A percentile compares a stretch with the other conserved stretches of the same genome.
Conservation (phyloP, 306 rosid species). For the Quercus parvula region DNA sequence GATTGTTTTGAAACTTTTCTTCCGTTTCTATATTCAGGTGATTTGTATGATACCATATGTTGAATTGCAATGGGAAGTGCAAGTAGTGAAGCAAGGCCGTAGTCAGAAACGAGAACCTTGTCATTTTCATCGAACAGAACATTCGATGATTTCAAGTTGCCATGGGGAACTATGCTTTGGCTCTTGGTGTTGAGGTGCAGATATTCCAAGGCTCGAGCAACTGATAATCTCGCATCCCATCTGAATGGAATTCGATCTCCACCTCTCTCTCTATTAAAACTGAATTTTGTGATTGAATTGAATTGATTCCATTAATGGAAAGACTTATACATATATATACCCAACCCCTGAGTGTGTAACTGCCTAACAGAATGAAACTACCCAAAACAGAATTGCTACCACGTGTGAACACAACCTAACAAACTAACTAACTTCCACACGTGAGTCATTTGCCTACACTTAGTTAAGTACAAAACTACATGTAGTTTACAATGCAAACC, state of each 20-base stretch:
- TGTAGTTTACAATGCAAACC: too few species aligned
- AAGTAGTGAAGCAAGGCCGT: slow-evolving; percentile 51
- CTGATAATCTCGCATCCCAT: slow-evolving; percentile 59
- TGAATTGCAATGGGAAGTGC: slow-evolving; percentile 74
- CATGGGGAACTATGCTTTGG: slow-evolving; percentile 49
- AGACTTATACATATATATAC: too few species aligned
- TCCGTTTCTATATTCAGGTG: slow-evolving; percentile 50
- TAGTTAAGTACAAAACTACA: too few species aligned
- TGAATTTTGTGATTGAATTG: too few species aligned
- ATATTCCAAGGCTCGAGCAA: slow-evolving; percentile 71
- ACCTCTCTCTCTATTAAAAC: slow-evolving; percentile 40
- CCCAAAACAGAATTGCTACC: too few species aligned
- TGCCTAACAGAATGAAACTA: too few species aligned
- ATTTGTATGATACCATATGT: slow-evolving; percentile 51
- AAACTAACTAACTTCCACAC: too few species aligned
- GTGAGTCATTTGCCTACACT: too few species aligned
- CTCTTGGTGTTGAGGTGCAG: slow-evolving; percentile 53
- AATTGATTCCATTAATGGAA: too few species aligned
- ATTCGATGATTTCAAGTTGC: slow-evolving; percentile 73
- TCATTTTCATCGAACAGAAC: slow-evolving; percentile 55
- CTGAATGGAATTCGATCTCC: slow-evolving; percentile 50
- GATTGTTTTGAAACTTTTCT: slow-evolving; percentile 57
- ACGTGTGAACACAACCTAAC: too few species aligned
- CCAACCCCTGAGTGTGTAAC: too few species aligned
- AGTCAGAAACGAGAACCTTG: slow-evolving; percentile 59